A percentile compares a stretch with the other conserved stretches of the same genome.
These are phyloP conservation scores for Betula pendula DNA, from an alignment of 306 rosid species.

Conservation along the genomic window DNA sequence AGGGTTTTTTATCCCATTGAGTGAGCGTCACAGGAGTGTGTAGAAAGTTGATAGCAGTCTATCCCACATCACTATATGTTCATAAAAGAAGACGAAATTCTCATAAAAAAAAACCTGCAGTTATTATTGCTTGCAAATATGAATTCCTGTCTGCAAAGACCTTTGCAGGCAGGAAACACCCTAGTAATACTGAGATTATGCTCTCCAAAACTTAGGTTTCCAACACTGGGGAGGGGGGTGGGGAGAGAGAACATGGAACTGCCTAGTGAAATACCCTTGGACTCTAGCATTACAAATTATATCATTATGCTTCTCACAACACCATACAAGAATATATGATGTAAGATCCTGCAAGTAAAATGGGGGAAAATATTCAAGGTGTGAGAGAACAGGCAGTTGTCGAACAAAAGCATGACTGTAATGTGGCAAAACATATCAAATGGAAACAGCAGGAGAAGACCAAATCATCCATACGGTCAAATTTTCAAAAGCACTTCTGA, in stretches of 20 bases:
- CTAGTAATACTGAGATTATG: neutral
- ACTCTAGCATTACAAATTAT: neutral
- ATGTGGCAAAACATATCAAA: neutral
- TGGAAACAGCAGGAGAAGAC: conserved; percentile 22
- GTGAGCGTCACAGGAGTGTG: no score
- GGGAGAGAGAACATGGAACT: neutral
- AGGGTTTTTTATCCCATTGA: neutral
- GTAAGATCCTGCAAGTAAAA: neutral
- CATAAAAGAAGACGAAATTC: conserved; percentile 3
- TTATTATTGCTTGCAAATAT: neutral
- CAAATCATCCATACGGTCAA: conserved; percentile 53
- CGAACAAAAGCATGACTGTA: conserved; percentile 3
- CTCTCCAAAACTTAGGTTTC: neutral
- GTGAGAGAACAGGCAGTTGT: neutral
- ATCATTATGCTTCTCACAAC: neutral
- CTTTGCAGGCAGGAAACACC: neutral
- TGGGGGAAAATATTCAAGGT: neutral
- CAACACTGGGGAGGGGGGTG: neutral
- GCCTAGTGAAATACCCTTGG: neutral
- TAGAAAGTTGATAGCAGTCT: neutral
- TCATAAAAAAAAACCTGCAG: neutral
- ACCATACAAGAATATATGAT: neutral
- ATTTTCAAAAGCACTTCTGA: conserved; percentile 91
- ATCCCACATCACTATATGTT: neutral
- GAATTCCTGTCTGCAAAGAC: neutral